A percentile compares a stretch with the other conserved stretches of the same genome.
These are phyloP conservation scores for Lachnellula suecica DNA, from an alignment of 2,329 filamentous ascomycete genomes.

Conservation along the genomic window DNA sequence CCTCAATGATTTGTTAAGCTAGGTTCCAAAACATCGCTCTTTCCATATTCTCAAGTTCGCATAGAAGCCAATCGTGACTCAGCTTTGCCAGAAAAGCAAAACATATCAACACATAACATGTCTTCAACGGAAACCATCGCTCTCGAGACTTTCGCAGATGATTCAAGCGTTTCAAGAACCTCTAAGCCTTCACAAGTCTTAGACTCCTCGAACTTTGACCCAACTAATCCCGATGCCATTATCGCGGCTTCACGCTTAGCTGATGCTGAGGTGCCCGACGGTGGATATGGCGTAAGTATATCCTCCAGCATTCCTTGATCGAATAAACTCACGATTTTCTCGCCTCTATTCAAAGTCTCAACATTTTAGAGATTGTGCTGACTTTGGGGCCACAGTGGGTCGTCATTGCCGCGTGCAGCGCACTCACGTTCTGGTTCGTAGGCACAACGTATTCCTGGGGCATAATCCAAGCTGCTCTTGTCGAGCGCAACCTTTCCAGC, in stretches of 20 bases:
- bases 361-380: background rate
- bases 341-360: background rate
- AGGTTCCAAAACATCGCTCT: no score
- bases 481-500: constrained; percentile 45
- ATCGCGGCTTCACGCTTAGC: constrained; percentile 44
- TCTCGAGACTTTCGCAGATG: constrained; percentile 5
- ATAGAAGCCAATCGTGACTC: background rate
- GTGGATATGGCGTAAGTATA: constrained; percentile 45
- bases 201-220: constrained; percentile 18
- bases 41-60: no score
- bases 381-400: no score
- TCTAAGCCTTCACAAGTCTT: background rate
- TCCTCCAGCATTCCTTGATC: background rate
- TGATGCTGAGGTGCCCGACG: constrained; percentile 49
- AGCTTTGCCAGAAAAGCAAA: background rate
- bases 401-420: constrained; percentile 48
- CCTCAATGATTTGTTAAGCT: no score
- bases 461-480: constrained; percentile 56
- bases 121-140: constrained; percentile 12
- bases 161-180: background rate
- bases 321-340: background rate
- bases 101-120: background rate
- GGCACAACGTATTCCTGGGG: constrained; percentile 60
- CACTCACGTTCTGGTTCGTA: constrained; percentile 55
- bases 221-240: constrained; percentile 30